Evolutionary conservation across 2,329 filamentous ascomycete genomes (phyloP).

Genomic region (Colletotrichum higginsianum): DNA sequence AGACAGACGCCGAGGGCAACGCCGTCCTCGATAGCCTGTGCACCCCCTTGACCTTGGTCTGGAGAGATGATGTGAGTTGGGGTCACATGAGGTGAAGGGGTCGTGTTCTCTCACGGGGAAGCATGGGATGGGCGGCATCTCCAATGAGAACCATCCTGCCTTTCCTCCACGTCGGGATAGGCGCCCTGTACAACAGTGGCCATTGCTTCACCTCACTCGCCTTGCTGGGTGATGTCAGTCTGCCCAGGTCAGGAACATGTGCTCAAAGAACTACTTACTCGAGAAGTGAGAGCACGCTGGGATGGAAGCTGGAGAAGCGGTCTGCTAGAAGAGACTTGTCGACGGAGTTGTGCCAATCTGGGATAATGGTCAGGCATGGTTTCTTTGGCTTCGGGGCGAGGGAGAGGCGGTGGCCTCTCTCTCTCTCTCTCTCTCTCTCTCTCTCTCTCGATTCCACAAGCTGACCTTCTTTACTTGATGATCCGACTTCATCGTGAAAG

Average conservation of each 20-base stretch:
- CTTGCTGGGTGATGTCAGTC: slow-evolving; percentile 46
- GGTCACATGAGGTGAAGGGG: rapidly evolving
- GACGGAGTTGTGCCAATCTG: slow-evolving; percentile 44
- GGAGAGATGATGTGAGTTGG: slow-evolving; percentile 27
- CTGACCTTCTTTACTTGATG: slow-evolving; percentile 27
- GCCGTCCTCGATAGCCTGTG: slow-evolving; percentile 55
- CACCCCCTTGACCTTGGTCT: slow-evolving; percentile 57
- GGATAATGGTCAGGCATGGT: background rate
- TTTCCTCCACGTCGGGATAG: slow-evolving; percentile 51
- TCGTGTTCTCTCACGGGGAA: slow-evolving; percentile 50
- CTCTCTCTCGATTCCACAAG: background rate
- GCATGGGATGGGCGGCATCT: slow-evolving; percentile 57
- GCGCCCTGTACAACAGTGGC: slow-evolving; percentile 54
- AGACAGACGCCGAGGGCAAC: slow-evolving; percentile 51
- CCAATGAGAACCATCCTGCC: slow-evolving; percentile 52
- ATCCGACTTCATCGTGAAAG: slow-evolving; percentile 47
- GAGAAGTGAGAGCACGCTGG: slow-evolving; percentile 47
- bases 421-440: background rate
- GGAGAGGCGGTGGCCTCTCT: too few relatives aligned
- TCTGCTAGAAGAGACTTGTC: slow-evolving; percentile 49
- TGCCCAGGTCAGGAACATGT: background rate
- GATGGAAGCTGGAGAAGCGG: slow-evolving; percentile 49
- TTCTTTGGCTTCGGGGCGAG: too few relatives aligned
- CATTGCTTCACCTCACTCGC: slow-evolving; percentile 53
- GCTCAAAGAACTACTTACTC: slow-evolving; percentile 43